These are phyloP conservation scores for Trichoderma arundinaceum DNA, from an alignment of 2,329 filamentous ascomycete species.

Conservation along the genomic window DNA sequence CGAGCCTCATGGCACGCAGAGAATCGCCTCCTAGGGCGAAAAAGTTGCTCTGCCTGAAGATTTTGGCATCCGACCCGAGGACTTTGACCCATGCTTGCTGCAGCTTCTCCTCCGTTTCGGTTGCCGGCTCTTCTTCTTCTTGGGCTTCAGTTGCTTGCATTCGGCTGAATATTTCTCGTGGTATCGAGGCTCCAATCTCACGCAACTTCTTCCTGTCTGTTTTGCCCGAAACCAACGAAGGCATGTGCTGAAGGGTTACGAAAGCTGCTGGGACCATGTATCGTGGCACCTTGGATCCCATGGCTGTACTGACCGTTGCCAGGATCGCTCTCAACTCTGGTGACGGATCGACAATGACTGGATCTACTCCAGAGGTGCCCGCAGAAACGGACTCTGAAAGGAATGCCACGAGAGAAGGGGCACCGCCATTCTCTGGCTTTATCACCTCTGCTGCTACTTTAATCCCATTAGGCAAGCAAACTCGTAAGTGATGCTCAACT, in stretches of 20 bases:
- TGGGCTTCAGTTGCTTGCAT: slow-evolving; percentile 35
- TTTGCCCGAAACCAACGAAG: slow-evolving; percentile 56
- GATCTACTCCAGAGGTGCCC: slow-evolving; percentile 31
- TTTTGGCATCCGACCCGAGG: slow-evolving; percentile 44
- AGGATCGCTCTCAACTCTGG: slow-evolving; percentile 43
- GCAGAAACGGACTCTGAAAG: slow-evolving; percentile 41
- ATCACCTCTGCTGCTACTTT: slow-evolving; percentile 57
- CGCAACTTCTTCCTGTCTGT: slow-evolving; percentile 56
- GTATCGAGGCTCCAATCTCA: slow-evolving; percentile 51
- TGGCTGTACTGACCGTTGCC: slow-evolving; percentile 41
- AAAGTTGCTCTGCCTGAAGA: slow-evolving; percentile 52
- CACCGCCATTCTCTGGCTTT: slow-evolving; percentile 50
- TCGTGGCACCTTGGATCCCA: slow-evolving; percentile 46
- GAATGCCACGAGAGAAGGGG: slow-evolving; percentile 54
- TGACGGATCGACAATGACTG: slow-evolving; percentile 41
- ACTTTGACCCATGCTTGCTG: slow-evolving; percentile 48
- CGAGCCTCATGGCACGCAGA: slow-evolving; percentile 57
- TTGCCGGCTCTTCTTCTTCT: slow-evolving; percentile 46
- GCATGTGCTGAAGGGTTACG: slow-evolving; percentile 53
- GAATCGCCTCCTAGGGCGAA: slow-evolving; percentile 58
- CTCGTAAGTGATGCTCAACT: slow-evolving; percentile 56
- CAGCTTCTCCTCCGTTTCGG: slow-evolving; percentile 47
- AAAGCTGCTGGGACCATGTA: slow-evolving; percentile 58
- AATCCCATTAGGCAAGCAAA: slow-evolving; percentile 50
- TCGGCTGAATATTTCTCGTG: slow-evolving; percentile 48